Base-by-base conservation (phyloP, 306 rosid species). In the Vachellia collinsii region DNA sequence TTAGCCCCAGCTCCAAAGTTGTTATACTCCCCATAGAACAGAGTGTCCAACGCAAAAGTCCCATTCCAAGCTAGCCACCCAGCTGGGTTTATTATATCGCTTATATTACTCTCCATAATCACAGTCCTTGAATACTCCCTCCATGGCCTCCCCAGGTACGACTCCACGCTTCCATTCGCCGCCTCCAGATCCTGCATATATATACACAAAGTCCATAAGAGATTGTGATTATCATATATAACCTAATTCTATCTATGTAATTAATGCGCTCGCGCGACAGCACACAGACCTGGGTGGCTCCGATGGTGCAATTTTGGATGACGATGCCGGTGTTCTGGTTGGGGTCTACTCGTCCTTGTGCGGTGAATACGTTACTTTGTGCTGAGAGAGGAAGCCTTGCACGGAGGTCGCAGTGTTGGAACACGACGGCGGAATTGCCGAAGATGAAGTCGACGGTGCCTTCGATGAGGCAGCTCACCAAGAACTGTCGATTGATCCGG, bases 321-420 rank as follows among this genome's bases (percentile, higher is more conserved):
- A 92, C 92, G 20, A 94, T 94, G 1, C 97, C 98, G 0, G 97
- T 92, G 90, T 94, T 94, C 19, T 94, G 98, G 80, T 94, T 94
- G 0, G 97, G 98, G 77, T 94, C 97, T 0, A 80, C 78, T 3
- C 98, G 77, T 2, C 98, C 98, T 29, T 92, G 97, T 0, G 97
- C 98, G 0, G 98, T 94, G 36, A 94, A 81, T 93, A 88, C 89
- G 85, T 94, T 94, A 66, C 89, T 91, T 38, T 94, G 98, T 17
- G 97, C 93, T 0, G 97, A 67, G 39, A 83, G 48, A 0, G 98
- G 98, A 6, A 74, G 85, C 8, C 98, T 82, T 0, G 97, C 94
- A 5, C 87, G 97, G 79, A 94, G 88, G 84, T 92, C 92, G 37
- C 91, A 92, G 66, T 91, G 20, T 51, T 92, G 98, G 50, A 94